Conservation (phyloP, 108 stramenopile species). For the Craspedostauros australis region DNA sequence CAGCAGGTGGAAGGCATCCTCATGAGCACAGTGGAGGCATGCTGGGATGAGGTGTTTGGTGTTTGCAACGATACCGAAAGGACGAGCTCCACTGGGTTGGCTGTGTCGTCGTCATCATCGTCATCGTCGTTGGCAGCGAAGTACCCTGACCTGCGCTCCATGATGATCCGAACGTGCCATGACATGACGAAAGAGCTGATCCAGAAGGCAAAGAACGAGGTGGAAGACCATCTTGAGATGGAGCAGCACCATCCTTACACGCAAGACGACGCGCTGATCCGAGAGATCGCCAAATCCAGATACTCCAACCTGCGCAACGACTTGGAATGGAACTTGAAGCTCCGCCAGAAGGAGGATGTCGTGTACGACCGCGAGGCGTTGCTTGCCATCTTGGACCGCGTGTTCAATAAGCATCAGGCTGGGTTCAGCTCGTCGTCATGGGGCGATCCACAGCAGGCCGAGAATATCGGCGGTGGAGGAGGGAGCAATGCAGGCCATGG, state of each 20-base stretch:
- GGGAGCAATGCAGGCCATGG: too few species aligned
- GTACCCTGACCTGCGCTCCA: conserved; percentile 18
- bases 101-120: too few species aligned
- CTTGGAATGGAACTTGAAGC: conserved; percentile 31
- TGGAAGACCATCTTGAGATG: conserved; percentile 38
- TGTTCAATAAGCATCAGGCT: conserved; percentile 44
- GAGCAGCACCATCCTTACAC: conserved; percentile 59
- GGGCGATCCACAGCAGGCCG: too few species aligned
- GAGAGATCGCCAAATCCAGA: conserved; percentile 42
- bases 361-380: conserved; percentile 35
- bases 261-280: conserved; percentile 54
- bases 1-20: conserved; percentile 9
- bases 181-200: conserved; percentile 19
- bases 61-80: conserved; percentile 1
- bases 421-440: too few species aligned
- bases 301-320: conserved; percentile 41
- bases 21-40: too few species aligned
- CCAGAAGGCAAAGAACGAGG: conserved; percentile 22
- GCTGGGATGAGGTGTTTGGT: too few species aligned
- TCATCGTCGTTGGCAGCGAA: too few species aligned
- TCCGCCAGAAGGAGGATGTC: conserved; percentile 27
- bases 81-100: too few species aligned
- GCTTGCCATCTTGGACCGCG: conserved; percentile 34
- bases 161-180: conserved; percentile 20
- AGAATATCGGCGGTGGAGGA: too few species aligned